A percentile compares a stretch with the other conserved stretches of the same genome.
These are phyloP conservation scores for Candida lessepsii DNA, from an alignment of 805 yeast species.

Conservation along the genomic window DNA sequence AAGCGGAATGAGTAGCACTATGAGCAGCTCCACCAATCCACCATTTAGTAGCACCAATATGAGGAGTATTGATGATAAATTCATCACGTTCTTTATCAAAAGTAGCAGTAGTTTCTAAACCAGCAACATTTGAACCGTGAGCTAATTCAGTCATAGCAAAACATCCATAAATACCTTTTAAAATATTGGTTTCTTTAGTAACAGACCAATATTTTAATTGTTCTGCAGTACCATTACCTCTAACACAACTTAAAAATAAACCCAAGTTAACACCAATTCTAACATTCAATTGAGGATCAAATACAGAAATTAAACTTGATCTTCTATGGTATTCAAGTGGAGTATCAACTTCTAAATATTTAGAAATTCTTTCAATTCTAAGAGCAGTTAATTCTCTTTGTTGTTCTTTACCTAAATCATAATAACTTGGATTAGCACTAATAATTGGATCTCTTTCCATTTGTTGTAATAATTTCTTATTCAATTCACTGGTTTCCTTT, in stretches of 20 bases:
- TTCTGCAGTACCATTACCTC: constrained; percentile 84
- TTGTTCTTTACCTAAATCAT: constrained; percentile 54
- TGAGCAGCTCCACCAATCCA: constrained; percentile 53
- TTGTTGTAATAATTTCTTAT: constrained; percentile 53
- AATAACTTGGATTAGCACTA: constrained; percentile 51
- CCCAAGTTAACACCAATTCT: constrained; percentile 89
- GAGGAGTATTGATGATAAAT: constrained; percentile 46
- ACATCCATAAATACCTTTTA: constrained; percentile 61
- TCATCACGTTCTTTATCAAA: constrained; percentile 41
- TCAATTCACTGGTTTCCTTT: constrained; percentile 40
- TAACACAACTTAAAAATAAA: constrained; percentile 73
- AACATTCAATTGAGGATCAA: constrained; percentile 80
- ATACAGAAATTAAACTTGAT: constrained; percentile 55
- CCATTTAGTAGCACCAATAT: constrained; percentile 50
- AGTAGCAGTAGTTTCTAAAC: constrained; percentile 55
- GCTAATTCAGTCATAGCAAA: constrained; percentile 67
- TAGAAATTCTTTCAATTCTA: constrained; percentile 60
- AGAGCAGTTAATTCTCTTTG: constrained; percentile 60
- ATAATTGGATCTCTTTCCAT: constrained; percentile 68
- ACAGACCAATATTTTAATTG: constrained; percentile 84
- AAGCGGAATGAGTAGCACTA: constrained; percentile 42
- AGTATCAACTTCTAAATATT: constrained; percentile 54
- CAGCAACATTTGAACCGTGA: constrained; percentile 60
- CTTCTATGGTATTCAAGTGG: constrained; percentile 54
- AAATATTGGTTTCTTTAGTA: constrained; percentile 58